A percentile compares a stretch with the other conserved stretches of the same genome.
These are phyloP conservation scores for Emmonsiellopsis sp. DNA, from an alignment of 2,329 filamentous ascomycete genomes.

Conservation along the genomic window DNA sequence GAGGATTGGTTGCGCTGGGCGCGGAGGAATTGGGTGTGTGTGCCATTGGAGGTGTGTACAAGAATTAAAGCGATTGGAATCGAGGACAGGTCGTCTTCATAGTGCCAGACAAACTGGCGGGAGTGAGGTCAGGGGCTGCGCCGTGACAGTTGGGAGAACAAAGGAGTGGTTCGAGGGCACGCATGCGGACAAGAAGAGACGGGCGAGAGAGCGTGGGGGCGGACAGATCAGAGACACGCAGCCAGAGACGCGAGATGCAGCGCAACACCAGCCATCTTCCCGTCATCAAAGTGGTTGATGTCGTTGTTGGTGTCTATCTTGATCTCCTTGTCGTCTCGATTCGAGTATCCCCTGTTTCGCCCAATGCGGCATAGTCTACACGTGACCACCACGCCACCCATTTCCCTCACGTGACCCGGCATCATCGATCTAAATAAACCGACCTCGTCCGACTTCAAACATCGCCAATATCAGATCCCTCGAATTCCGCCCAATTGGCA, in stretches of 20 bases:
- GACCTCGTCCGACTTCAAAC: conserved; percentile 4
- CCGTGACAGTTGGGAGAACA: neutral
- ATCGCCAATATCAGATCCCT: neutral
- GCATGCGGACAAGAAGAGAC: neutral
- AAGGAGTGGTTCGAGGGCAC: neutral
- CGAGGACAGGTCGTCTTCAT: neutral
- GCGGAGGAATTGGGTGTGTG: neutral
- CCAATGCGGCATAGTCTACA: neutral
- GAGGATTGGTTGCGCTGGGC: neutral
- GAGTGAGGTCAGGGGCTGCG: neutral
- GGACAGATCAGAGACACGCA: neutral
- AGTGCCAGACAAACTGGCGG: neutral
- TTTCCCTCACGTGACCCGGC: neutral
- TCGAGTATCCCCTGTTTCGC: neutral
- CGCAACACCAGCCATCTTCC: neutral
- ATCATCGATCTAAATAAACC: conserved; percentile 8
- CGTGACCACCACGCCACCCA: neutral
- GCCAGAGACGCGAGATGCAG: neutral
- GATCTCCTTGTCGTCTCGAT: no score
- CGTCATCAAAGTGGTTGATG: neutral
- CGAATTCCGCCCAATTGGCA: neutral
- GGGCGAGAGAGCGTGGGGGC: neutral
- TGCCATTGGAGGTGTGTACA: conserved; percentile 7
- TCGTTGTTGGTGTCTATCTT: neutral
- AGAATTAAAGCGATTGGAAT: neutral